Evolutionary conservation across 257 asterid species (phyloP).

Genomic region (Solanum piurae): DNA sequence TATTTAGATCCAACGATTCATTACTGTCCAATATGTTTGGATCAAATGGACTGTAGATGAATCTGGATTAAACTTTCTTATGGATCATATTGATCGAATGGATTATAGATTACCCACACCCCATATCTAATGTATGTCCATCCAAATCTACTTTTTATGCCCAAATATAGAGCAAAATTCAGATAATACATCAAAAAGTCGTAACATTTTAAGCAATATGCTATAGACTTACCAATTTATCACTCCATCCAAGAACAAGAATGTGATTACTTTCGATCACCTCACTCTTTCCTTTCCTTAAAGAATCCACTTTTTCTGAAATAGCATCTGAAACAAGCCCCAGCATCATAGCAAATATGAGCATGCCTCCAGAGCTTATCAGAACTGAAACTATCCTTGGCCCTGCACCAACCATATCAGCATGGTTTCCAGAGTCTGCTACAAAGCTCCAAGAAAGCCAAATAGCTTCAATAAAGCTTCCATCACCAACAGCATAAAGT

Average conservation of each 20-base stretch:
- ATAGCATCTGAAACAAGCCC: constrained; percentile 99
- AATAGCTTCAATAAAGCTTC: constrained; percentile 83
- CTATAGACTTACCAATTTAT: constrained; percentile 67
- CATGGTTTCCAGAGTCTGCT: constrained; percentile 96
- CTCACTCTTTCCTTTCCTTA: constrained; percentile 97
- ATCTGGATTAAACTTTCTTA: not conserved
- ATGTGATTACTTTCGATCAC: constrained; percentile 88
- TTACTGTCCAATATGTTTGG: not conserved
- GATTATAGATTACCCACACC: not conserved
- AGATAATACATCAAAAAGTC: not conserved
- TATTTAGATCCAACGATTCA: not conserved
- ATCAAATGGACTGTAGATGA: not conserved
- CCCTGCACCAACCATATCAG: constrained; percentile 83
- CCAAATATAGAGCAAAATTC: not conserved
- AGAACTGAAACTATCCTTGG: constrained; percentile 90
- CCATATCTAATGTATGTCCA: not conserved
- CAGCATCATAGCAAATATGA: constrained; percentile 97
- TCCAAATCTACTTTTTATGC: not conserved
- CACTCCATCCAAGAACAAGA: constrained; percentile 99
- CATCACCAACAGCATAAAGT: constrained; percentile 83
- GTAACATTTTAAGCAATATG: not conserved
- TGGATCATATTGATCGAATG: not conserved
- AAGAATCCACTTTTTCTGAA: constrained; percentile 91
- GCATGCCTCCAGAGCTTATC: constrained; percentile 96
- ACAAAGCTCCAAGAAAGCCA: constrained; percentile 97